These are phyloP conservation scores for Didymella exigua DNA, from an alignment of 2,329 filamentous ascomycete species.

Conservation along the genomic window DNA sequence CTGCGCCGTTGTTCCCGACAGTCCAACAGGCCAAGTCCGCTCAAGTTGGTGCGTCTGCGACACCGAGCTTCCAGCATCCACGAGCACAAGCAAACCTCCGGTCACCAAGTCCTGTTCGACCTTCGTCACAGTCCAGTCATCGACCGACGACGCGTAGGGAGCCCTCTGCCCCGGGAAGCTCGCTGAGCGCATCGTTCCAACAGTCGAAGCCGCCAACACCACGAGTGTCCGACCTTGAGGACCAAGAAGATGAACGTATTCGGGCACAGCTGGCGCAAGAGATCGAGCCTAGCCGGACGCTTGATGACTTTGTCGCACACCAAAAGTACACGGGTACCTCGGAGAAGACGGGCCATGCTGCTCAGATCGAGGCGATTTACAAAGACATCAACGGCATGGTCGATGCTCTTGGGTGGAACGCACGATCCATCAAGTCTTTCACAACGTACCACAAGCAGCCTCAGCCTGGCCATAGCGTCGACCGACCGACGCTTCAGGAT, in stretches of 20 bases:
- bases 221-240: slow-evolving; percentile 45
- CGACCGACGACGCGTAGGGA: slow-evolving; percentile 31
- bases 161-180: slow-evolving; percentile 39
- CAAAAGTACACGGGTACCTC: slow-evolving; percentile 52
- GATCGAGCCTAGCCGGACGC: slow-evolving; percentile 63
- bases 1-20: slow-evolving; percentile 20
- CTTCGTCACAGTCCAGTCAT: slow-evolving; percentile 57
- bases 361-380: slow-evolving; percentile 63
- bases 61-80: slow-evolving; percentile 59
- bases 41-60: slow-evolving; percentile 28
- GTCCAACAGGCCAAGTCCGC: slow-evolving; percentile 14
- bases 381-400: slow-evolving; percentile 93
- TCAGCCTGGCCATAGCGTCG: slow-evolving; percentile 59
- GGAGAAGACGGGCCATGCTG: slow-evolving; percentile 51
- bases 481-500: slow-evolving; percentile 67
- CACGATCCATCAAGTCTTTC: slow-evolving; percentile 66
- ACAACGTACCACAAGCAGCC: slow-evolving; percentile 65
- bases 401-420: slow-evolving; percentile 86
- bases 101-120: slow-evolving; percentile 73
- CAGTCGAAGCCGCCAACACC: slow-evolving; percentile 46
- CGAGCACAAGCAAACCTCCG: slow-evolving; percentile 62
- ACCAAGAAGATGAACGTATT: slow-evolving; percentile 71
- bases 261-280: slow-evolving; percentile 67
- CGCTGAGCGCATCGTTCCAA: slow-evolving; percentile 39
- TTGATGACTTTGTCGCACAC: slow-evolving; percentile 71